Conservation (phyloP, 495 filamentous ascomycete genomes). For the Talaromyces adpressus region DNA sequence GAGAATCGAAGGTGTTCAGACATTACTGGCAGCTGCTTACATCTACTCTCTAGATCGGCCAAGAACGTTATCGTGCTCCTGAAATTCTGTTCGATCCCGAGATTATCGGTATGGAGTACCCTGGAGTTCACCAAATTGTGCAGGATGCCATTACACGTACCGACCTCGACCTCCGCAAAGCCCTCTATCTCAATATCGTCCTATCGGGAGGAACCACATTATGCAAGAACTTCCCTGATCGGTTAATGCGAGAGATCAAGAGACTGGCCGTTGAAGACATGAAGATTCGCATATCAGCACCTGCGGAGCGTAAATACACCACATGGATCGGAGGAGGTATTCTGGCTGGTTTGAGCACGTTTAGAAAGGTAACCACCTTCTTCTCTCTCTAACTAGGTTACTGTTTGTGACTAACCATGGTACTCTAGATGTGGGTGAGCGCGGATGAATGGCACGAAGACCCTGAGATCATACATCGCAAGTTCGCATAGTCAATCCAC, state of each 20-base stretch:
- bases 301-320: constrained; percentile 94
- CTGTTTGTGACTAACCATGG: constrained; percentile 10
- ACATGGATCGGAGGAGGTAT: constrained; percentile 99
- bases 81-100: constrained; percentile 98
- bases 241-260: constrained; percentile 86
- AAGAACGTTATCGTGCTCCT: constrained; percentile 90
- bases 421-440: constrained; percentile 93
- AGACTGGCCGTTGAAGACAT: constrained; percentile 93
- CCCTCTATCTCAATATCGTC: constrained; percentile 92
- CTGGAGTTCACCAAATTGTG: constrained; percentile 94
- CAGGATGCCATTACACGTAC: constrained; percentile 94
- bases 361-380: constrained; percentile 69
- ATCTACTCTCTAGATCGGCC: constrained; percentile 54
- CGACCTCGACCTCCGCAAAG: constrained; percentile 94
- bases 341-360: constrained; percentile 92
- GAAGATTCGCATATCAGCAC: constrained; percentile 98
- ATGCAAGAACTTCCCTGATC: constrained; percentile 90
- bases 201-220: constrained; percentile 92
- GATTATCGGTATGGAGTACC: constrained; percentile 94
- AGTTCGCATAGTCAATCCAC: constrained; percentile 58
- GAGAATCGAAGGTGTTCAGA: constrained; percentile 17
- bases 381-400: not conserved
- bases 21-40: constrained; percentile 8
- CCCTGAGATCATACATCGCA: constrained; percentile 95
- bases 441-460: constrained; percentile 99